Base-by-base conservation (phyloP, 1,139 yeast species). In the Suhomyces bokatorum region DNA sequence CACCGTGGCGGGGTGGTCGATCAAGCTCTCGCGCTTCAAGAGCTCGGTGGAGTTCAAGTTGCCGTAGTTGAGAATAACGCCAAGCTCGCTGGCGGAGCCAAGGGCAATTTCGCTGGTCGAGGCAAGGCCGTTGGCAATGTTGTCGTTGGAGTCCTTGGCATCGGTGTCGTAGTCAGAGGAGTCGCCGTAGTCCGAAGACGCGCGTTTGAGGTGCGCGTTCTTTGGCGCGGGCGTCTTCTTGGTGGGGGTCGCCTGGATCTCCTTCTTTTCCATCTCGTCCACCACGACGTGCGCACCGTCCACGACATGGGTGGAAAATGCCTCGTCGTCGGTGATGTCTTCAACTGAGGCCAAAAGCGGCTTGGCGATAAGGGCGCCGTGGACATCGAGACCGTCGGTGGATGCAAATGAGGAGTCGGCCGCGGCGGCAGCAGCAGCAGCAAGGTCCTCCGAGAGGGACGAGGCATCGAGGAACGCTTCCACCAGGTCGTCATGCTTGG, bases 191-290 rank as follows among this genome's bases (percentile, higher is more conserved):
- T 29, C 28, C 26, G 24, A 20, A 8, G 24, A 20, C 2, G 24
- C 9, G 24, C 24, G 24, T 2, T 20, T 20, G 24, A 8, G 2
- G 6, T 2, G 24, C 7, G 9, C 9, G 8, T 20, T 20, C 2
- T 20, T 5, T 2, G 24, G 24, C 9, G 24, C 24, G 9, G 6
- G 24, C 9, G 24, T 20, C 24, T 20, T 30, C 31, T n/a, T 3
- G 6, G 17, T 9, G 22, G 7, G 8, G 31, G 16, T 22, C 33
- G n/a, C 26, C 42, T 15, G 35, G 27, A 14, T 12, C 30, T 10
- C 33, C 42, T 56, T 55, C 48, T 57, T 52, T 32, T 63, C 68
- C 20, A 60, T 45, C 39, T 65, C 69, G 45, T 64, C 53, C 3
- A 45, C 52, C 12, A 48, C 49, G 10, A 47, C 46, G 7, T 39